Conservation (phyloP, 2,329 filamentous ascomycete genomes). For the Trichoderma hamatum region DNA sequence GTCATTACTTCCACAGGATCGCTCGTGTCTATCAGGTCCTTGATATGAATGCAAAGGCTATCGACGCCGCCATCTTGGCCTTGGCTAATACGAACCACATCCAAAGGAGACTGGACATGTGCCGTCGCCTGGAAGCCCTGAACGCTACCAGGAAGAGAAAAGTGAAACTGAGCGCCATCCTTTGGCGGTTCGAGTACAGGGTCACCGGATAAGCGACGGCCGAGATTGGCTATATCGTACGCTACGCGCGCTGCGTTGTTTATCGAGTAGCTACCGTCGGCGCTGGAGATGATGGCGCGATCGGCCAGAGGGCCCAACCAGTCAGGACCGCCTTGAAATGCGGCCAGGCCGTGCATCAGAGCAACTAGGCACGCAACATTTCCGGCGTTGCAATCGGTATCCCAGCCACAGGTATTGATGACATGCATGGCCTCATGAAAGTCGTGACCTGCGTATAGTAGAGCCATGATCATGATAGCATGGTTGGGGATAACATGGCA, state of each 20-base stretch:
- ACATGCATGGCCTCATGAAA: conserved; percentile 43
- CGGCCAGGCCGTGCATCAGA: conserved; percentile 40
- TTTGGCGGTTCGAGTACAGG: conserved; percentile 34
- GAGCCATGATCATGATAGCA: conserved; percentile 40
- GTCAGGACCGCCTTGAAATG: conserved; percentile 35
- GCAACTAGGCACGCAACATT: conserved; percentile 43
- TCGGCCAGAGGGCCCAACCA: conserved; percentile 43
- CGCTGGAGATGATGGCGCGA: conserved; percentile 41
- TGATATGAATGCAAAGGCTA: conserved; percentile 10
- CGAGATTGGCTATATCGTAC: conserved; percentile 37
- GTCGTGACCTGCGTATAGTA: conserved; percentile 37
- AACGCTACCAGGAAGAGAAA: conserved; percentile 41
- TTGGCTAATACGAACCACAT: conserved; percentile 25
- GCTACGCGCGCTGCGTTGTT: conserved; percentile 42
- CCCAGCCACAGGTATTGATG: conserved; percentile 43
- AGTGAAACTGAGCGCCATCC: conserved; percentile 43
- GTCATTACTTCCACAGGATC: conserved; percentile 20
- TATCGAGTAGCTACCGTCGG: conserved; percentile 42
- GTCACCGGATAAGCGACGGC: conserved; percentile 33
- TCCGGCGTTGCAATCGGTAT: conserved; percentile 45
- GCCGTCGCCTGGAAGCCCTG: conserved; percentile 37
- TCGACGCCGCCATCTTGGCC: neutral
- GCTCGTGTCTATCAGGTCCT: neutral
- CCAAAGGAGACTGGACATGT: neutral
- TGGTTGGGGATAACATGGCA: conserved; percentile 44